Base-by-base conservation (phyloP, 306 rosid species). In the Glycyrrhiza uralensis region DNA sequence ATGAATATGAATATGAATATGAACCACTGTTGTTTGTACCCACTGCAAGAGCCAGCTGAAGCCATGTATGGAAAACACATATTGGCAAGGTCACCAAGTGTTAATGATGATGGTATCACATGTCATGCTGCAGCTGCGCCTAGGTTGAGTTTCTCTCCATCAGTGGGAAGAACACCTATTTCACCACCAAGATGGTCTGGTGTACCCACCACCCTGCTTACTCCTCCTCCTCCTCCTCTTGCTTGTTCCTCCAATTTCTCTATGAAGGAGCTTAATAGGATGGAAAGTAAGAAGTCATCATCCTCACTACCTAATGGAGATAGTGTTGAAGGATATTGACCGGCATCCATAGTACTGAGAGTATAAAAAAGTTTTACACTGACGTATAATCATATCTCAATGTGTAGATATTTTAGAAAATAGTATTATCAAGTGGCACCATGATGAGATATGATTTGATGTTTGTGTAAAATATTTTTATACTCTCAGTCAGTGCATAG, bases 41-140 rank as follows among this genome's bases (percentile, higher is more conserved):
- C 97, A 12, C 83, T 87, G 46, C 91, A 70, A 77, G 97, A 94
- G 33, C 95, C 96, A 7, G 83, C 76, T n/a, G 45, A 73, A 12
- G 55, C 87, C 18, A 20, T 75, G 35, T 39, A 81, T 3, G 75
- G 81, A 63, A 87, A 79, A 64, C 82, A 70, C 2, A 79, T 89
- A n/a, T n/a, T n/a, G 77, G 70, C 79, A 36, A 86, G 79, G 68
- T 86, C 97, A 11, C 91, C 88, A 0, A 89, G 89, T 73, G 82
- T 87, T 49, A 79, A 90, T 15, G 89, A 87, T 51, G 79, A 90
- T 15, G 89, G 89, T 51, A 85, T 90, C 74, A 39, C 79, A 2
- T 55, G 60, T 17, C n/a, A n/a, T n/a, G n/a, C n/a, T n/a, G n/a
- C n/a, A n/a, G 82, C 83, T 17, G 79, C 83, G 2, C 85, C 87